Percentiles rank a stretch among this genome's conserved stretches.
Conservation (phyloP, 371 early-diverging fungal species). For the Zychaea mexicana region DNA sequence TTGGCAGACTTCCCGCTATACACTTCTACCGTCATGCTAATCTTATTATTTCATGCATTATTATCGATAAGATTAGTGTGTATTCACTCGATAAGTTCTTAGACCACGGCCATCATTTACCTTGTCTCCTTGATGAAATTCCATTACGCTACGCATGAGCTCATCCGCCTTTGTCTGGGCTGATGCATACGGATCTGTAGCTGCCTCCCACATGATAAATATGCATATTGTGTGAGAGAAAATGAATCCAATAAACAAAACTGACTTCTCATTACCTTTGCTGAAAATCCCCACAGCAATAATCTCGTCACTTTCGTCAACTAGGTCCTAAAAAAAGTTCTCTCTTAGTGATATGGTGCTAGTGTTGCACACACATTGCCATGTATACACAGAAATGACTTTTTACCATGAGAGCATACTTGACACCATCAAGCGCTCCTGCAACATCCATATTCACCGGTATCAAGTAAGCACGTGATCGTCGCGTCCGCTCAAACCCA, state of each 20-base stretch:
- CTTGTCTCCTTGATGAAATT: conserved; percentile 10
- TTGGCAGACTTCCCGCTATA: not conserved
- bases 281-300: conserved; percentile 8
- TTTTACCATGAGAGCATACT: conserved; percentile 20
- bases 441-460: conserved; percentile 25
- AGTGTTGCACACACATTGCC: no score
- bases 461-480: conserved; percentile 27
- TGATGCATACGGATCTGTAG: not conserved
- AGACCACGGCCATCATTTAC: not conserved
- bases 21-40: conserved; percentile 6
- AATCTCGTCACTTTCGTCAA: conserved; percentile 13
- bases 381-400: no score
- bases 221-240: not conserved
- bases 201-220: not conserved
- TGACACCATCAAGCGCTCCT: conserved; percentile 13
- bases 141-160: conserved; percentile 4
- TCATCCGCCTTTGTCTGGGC: conserved; percentile 12
- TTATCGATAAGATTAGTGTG: no score
- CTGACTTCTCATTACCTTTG: not conserved
- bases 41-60: not conserved
- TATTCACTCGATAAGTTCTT: not conserved
- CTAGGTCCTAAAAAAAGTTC: conserved; percentile 7
- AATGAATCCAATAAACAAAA: not conserved
- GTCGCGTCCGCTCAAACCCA: conserved; percentile 17
- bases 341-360: no score